phyloP scores from a whole-genome alignment of 164 flowering plant species.

The Dillenia suffruticosa region DNA sequence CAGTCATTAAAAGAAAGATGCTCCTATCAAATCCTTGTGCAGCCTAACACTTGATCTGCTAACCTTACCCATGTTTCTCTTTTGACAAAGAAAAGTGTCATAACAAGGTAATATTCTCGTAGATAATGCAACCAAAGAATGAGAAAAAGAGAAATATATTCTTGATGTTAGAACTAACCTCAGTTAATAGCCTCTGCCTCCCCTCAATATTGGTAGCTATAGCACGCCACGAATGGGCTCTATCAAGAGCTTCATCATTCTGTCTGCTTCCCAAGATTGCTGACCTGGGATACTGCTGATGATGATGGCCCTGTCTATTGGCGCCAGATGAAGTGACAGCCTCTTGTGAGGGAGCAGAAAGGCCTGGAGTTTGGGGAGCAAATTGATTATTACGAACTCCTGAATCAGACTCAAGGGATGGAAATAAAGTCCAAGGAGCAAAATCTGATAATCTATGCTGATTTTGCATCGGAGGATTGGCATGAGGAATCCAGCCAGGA shows the following conservation, averaged over 20 bases:
- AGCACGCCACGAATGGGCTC: constrained; percentile 47
- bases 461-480: constrained; percentile 21
- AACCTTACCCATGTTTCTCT: too few relatives aligned
- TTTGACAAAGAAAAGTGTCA: too few relatives aligned
- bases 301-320: constrained; percentile 33
- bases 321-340: constrained; percentile 35
- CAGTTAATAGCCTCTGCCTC: constrained; percentile 67
- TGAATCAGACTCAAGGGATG: constrained; percentile 39
- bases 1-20: too few relatives aligned
- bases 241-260: constrained; percentile 44
- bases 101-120: too few relatives aligned
- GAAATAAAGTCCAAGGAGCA: constrained; percentile 48
- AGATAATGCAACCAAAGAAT: too few relatives aligned
- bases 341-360: constrained; percentile 40
- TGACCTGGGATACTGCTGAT: constrained; percentile 41
- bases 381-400: constrained; percentile 31
- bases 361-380: constrained; percentile 23
- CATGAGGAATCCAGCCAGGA: constrained; percentile 38
- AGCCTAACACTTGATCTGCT: too few relatives aligned
- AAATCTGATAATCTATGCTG: constrained; percentile 57
- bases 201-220: constrained; percentile 59
- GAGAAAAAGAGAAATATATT: too few relatives aligned
- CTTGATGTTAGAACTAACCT: constrained; percentile 42
- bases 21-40: too few relatives aligned
- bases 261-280: constrained; percentile 57